Evolutionary conservation across 2,329 filamentous ascomycete genomes (phyloP), one percentile per base, ranked within the genome.

Genomic region (Penicillium carneum): DNA sequence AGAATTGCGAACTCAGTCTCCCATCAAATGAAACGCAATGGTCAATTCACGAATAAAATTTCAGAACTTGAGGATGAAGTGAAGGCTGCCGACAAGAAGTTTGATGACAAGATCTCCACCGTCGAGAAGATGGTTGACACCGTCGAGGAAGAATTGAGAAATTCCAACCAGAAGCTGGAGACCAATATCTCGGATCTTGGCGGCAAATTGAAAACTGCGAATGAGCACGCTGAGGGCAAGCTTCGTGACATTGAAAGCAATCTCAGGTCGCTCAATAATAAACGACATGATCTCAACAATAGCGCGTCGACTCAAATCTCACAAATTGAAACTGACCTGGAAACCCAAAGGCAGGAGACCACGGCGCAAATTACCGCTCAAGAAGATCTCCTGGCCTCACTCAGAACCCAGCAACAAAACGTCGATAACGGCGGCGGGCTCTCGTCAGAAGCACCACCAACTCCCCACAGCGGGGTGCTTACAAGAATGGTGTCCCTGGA

Each of bases 1-100:
- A 55, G n/a, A 14, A 47, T 55, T 29, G 41, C 41, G 23, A 55
- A 55, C 33, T 48, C 52, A 14, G 52, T 55, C 8, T 23, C 20
- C 31, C 16, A 8, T 29, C 52, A 55, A 38, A 48, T 42, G 1
- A 55, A 16, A 47, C 23, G 33, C 16, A 29, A 16, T 14, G 33
- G 31, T 4, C 31, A 29, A 38, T 55, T 48, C n/a, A 47, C 23
- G 20, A 10, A 33, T 1, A 18, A 48, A 10, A 38, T 55, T 5
- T 18, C 41, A 38, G 38, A 7, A 4, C 12, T 56, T 23, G 43
- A 33, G 14, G 26, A 23, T 12, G 34, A 50, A 31, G 12, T 56
- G 8, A 49, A 49, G 11, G 34, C 5, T 56, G 43, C 34, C n/a
- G 34, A 23, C 12, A 41, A n/a, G 29, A 26, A 12, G 11, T 20